Conservation (phyloP, 140 eudicot genomes). For the Anethum foeniculum region DNA sequence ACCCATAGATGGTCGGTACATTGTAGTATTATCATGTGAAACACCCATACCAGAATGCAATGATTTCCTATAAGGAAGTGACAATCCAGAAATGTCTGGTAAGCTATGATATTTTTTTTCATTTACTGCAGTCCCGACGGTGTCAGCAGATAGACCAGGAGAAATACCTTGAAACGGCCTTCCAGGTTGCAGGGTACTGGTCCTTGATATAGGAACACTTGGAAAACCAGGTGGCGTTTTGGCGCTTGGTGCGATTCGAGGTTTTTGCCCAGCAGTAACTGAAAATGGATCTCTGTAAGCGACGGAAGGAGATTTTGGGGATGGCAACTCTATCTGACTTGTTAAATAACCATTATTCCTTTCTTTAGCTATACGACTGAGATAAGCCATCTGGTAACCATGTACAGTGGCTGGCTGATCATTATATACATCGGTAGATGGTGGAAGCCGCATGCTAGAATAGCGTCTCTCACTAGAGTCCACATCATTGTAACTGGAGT, state of each 20-base stretch:
- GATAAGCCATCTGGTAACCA: constrained; percentile 61
- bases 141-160: constrained; percentile 34
- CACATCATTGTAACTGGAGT: constrained; percentile 27
- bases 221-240: constrained; percentile 76
- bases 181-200: constrained; percentile 57
- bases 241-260: constrained; percentile 45
- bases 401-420: constrained; percentile 90
- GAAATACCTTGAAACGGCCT: constrained; percentile 26
- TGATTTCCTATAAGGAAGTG: constrained; percentile 47
- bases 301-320: constrained; percentile 45
- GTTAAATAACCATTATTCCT: constrained; percentile 22
- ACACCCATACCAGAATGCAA: constrained; percentile 23
- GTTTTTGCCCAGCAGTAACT: constrained; percentile 34
- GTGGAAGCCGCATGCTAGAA: constrained; percentile 66
- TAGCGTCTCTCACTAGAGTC: constrained; percentile 79
- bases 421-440: constrained; percentile 46
- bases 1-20: constrained; percentile 27
- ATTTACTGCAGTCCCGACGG: constrained; percentile 20
- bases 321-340: constrained; percentile 30
- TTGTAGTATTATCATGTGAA: constrained; percentile 21
- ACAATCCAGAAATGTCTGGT: constrained; percentile 73
- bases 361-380: constrained; percentile 42
- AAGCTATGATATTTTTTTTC: constrained; percentile 74
- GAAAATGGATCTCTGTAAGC: constrained; percentile 35
- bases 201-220: constrained; percentile 63